Conservation (phyloP, 2,329 filamentous ascomycete species). For the Fusarium globosum region DNA sequence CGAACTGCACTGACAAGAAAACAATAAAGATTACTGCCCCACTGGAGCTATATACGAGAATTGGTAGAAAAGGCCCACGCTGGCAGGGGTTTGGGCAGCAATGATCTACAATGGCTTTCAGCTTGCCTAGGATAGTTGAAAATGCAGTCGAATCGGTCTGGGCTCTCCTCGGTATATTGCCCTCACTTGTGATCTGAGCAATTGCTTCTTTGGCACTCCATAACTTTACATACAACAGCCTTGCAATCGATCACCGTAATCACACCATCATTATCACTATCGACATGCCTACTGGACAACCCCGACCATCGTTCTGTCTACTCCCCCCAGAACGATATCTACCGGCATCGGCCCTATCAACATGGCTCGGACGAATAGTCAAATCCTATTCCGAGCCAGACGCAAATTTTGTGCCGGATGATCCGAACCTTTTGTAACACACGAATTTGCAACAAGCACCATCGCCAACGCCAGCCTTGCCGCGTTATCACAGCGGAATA, state of each 20-base stretch:
- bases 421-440: background rate
- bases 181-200: background rate
- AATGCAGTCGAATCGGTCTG: background rate
- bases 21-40: background rate
- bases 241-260: background rate
- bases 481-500: background rate
- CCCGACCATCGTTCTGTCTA: background rate
- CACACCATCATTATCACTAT: background rate
- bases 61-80: background rate
- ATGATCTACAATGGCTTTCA: background rate
- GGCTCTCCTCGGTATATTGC: background rate
- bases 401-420: background rate
- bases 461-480: background rate
- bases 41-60: background rate
- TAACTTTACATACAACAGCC: background rate
- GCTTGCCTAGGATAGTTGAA: background rate
- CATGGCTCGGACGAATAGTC: background rate
- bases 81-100: background rate
- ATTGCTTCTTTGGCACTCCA: background rate
- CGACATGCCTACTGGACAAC: background rate
- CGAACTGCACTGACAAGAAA: background rate
- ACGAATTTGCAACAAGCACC: background rate
- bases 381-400: background rate
- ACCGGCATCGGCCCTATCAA: background rate
- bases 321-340: background rate